Conservation (phyloP, 2,329 filamentous ascomycete genomes). For the Colletotrichum zoysiae region DNA sequence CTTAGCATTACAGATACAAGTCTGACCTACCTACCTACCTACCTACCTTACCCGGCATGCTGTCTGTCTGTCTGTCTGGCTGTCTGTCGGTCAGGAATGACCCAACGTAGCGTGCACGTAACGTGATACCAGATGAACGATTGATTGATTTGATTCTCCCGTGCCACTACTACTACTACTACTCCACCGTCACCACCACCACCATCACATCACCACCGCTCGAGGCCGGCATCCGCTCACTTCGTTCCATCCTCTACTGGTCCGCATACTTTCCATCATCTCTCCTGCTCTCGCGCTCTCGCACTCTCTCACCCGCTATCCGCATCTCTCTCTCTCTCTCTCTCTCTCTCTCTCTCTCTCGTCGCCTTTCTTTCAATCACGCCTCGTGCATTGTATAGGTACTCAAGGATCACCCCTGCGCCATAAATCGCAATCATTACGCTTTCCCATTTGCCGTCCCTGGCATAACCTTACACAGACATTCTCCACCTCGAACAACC, state of each 20-base stretch:
- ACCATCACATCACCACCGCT: neutral
- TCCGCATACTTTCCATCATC: neutral
- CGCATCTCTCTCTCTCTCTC: neutral
- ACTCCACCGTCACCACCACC: neutral
- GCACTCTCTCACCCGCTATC: no score
- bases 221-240: neutral
- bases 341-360: neutral
- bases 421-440: neutral
- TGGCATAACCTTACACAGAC: constrained; percentile 9
- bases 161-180: neutral
- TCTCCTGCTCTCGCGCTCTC: neutral
- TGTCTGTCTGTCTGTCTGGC: no score
- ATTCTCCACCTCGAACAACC: constrained; percentile 5
- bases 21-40: no score
- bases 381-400: neutral
- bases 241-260: neutral
- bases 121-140: constrained; percentile 2
- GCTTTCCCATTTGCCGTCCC: neutral
- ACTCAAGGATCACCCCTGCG: neutral
- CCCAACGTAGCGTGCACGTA: neutral
- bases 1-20: neutral
- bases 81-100: neutral
- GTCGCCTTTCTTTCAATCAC: neutral
- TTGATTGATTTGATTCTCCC: neutral
- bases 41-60: no score